Evolutionary conservation across 2,329 filamentous ascomycete genomes (phyloP).

Genomic region (Xenosphaeropsis pyriputrescens): DNA sequence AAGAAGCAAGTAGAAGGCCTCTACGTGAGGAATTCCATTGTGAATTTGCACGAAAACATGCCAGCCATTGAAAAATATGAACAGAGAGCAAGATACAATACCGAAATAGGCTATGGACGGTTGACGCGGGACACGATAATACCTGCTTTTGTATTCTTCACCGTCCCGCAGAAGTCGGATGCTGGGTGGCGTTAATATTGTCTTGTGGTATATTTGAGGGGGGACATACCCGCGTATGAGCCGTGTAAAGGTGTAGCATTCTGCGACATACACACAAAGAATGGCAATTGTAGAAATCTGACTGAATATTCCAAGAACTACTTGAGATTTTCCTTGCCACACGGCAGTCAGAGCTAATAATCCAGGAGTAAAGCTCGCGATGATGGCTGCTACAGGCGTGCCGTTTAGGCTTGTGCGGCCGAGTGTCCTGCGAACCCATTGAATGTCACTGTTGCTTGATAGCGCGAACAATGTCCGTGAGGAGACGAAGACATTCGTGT

Average conservation of each 20-base stretch:
- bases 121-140: neutral
- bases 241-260: neutral
- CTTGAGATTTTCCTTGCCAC: neutral
- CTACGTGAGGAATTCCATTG: too few species aligned
- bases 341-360: neutral
- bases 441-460: neutral
- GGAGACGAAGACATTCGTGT: neutral
- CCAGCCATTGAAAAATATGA: neutral
- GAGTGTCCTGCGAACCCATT: neutral
- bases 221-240: neutral
- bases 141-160: neutral
- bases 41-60: neutral
- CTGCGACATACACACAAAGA: neutral
- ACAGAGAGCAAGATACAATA: neutral
- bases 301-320: neutral
- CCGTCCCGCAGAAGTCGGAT: neutral
- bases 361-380: neutral
- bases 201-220: neutral
- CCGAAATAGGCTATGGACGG: neutral
- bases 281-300: neutral
- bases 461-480: neutral
- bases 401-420: neutral
- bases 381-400: neutral
- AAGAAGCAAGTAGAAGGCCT: neutral
- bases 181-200: neutral